A percentile compares a stretch with the other conserved stretches of the same genome.
These are phyloP conservation scores for Suillus brevipes DNA, from an alignment of 768 basidiomycete genomes.

Conservation along the genomic window DNA sequence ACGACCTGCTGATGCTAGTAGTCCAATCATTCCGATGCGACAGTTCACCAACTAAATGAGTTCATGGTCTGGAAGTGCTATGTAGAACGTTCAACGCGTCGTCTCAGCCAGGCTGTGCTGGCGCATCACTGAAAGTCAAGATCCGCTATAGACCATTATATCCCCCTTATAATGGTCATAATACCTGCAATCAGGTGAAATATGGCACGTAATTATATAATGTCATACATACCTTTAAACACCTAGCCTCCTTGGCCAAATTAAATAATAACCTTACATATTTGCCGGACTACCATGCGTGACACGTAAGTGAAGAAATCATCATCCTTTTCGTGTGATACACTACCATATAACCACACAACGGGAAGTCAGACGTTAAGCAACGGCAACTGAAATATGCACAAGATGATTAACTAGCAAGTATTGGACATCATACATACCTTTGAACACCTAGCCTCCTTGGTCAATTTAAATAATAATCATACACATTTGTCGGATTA, in stretches of 20 bases:
- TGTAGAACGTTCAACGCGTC: no score
- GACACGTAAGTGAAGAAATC: neutral
- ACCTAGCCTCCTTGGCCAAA: neutral
- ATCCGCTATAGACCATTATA: neutral
- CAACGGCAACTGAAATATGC: neutral
- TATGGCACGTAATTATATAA: neutral
- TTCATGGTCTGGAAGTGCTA: neutral
- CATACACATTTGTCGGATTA: neutral
- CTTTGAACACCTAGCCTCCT: neutral
- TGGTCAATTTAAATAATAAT: neutral
- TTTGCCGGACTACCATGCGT: neutral
- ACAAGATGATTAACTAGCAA: neutral
- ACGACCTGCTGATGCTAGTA: neutral
- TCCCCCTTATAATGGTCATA: neutral
- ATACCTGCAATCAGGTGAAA: neutral
- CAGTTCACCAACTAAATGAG: neutral
- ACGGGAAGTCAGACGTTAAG: neutral
- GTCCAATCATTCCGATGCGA: neutral
- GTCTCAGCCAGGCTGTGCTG: no score
- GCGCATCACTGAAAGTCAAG: neutral
- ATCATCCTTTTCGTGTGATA: neutral
- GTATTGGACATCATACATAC: neutral
- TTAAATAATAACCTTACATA: neutral
- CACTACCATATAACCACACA: neutral
- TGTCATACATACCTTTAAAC: neutral